Base-by-base conservation (phyloP, 2,329 filamentous ascomycete species). In the Sporothrix humicola region DNA sequence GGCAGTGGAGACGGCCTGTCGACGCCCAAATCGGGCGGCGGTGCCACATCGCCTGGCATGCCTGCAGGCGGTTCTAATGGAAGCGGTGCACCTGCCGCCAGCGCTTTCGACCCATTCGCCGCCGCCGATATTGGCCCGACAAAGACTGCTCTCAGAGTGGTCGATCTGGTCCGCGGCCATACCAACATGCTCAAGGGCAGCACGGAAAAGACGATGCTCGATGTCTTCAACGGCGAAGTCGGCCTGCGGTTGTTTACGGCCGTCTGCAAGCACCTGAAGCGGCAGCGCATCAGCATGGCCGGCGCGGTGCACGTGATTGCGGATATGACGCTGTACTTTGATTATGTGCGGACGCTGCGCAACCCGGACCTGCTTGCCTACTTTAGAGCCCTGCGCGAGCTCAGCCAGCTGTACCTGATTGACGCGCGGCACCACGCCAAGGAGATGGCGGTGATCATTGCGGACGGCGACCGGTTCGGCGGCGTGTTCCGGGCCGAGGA, bases 171-270 rank as follows among this genome's bases (percentile, higher is more conserved):
- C 15, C 91, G 91, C 26, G 92, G 92, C 17, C 96, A 99, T 81
- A 98, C 95, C 1, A 90, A 88, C 79, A 98, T 99, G 94, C 87
- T 99, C 13, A 89, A 93, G 3, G 96, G 96, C 75, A 97, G 93
- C 80, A 98, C 95, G 1, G 96, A 99, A 81, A 99, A 99, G 85
- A 95, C 93, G 75, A 97, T 97, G 87, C 90, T 99, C 37, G 96
- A 99, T 80, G 96, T 99, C 15, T 99, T 99, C 86, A 98, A 97
- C 81, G 94, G 96, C 82, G 96, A 99, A 84, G 95, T 99, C 37
- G 96, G 96, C 0, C 88, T 98, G 76, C 92, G 96, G 37, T 88
- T 99, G 71, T 99, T 98, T 83, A 91, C 92, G 23, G 92, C 93
- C 20, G 86, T 99, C 69, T 98, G 95, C 87, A 99, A 99, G 83